Evolutionary conservation across 2,329 filamentous ascomycete species (phyloP).

Genomic region (Aspergillus sp.): DNA sequence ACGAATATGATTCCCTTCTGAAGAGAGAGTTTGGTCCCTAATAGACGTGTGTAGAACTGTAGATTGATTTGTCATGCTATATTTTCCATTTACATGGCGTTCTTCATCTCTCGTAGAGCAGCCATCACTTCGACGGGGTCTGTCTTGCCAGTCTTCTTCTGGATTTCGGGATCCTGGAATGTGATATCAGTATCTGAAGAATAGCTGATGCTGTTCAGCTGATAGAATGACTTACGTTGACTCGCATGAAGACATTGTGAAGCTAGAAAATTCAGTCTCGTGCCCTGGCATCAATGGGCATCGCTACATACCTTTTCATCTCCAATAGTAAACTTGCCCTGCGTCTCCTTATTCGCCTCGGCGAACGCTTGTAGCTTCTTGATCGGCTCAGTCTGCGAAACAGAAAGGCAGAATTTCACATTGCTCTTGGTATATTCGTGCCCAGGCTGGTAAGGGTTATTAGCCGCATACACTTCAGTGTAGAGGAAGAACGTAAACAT

Average conservation of each 20-base stretch:
- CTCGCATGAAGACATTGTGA: conserved; percentile 96
- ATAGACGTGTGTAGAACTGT: not conserved
- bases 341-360: conserved; percentile 80
- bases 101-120: conserved; percentile 86
- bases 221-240: conserved; percentile 63
- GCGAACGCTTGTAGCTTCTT: conserved; percentile 78
- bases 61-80: not conserved
- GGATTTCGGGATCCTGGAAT: conserved; percentile 75
- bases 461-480: not conserved
- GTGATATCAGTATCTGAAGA: conserved; percentile 18
- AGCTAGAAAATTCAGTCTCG: conserved; percentile 54
- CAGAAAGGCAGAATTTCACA: conserved; percentile 81
- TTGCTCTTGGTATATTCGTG: conserved; percentile 99
- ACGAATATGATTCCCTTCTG: not conserved
- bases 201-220: not conserved
- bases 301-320: conserved; percentile 79
- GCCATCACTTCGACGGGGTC: conserved; percentile 84
- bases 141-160: conserved; percentile 80
- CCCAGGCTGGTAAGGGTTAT: conserved; percentile 65
- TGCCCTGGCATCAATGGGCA: not conserved
- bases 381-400: conserved; percentile 75
- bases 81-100: conserved; percentile 41
- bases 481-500: conserved; percentile 40
- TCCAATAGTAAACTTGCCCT: conserved; percentile 94
- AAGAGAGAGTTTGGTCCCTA: not conserved